Conservation (phyloP, 345 rosid genomes). For the Salix suchowensis region DNA sequence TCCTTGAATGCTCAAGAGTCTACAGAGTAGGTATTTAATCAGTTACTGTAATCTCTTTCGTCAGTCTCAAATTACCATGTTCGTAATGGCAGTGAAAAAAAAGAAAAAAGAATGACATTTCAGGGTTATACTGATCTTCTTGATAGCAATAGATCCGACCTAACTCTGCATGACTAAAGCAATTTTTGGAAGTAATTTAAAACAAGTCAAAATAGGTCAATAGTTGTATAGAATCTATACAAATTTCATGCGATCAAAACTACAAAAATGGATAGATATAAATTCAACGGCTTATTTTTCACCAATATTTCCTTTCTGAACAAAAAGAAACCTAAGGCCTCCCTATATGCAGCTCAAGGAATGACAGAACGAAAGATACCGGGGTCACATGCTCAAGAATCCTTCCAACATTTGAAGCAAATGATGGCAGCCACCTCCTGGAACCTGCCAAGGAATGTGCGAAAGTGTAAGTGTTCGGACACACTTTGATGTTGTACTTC, state of each 20-base stretch:
- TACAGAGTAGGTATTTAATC: background rate
- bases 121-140: background rate
- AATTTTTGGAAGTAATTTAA: too few species aligned
- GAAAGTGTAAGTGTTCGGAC: background rate
- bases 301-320: background rate
- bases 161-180: background rate
- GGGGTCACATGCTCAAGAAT: too few species aligned
- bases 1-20: background rate
- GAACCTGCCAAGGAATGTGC: background rate
- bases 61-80: background rate
- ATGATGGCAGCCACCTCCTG: background rate
- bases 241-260: background rate
- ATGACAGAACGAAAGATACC: background rate
- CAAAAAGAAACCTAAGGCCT: background rate
- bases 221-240: background rate
- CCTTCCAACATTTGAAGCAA: background rate
- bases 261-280: too few species aligned
- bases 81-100: background rate
- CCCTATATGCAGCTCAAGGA: background rate
- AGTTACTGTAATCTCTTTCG: background rate
- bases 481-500: background rate
- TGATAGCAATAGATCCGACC: background rate
- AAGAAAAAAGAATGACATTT: background rate
- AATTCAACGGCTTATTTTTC: background rate
- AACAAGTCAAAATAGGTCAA: background rate